Percentiles rank a stretch among this genome's conserved stretches.
phyloP scores from a whole-genome alignment of 768 basidiomycete species.

The Mrakia blollopis region DNA sequence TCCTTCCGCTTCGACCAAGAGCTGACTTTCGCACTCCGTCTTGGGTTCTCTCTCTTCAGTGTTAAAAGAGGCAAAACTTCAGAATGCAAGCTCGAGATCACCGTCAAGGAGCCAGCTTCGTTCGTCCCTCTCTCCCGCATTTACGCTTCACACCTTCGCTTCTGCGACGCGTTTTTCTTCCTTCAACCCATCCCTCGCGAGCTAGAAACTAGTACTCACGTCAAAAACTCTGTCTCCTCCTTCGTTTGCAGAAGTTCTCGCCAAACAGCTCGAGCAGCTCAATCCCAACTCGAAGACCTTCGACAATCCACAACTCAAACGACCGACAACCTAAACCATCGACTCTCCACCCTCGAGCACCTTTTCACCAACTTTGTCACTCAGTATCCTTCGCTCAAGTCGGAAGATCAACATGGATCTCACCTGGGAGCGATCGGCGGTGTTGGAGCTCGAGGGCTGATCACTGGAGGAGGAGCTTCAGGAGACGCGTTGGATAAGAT shows the following conservation, averaged over 20 bases:
- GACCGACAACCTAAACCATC: conserved; percentile 14
- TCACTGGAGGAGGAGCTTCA: neutral
- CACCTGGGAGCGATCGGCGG: neutral
- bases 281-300: conserved; percentile 28
- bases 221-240: neutral
- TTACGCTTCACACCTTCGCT: too few relatives aligned
- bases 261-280: conserved; percentile 4
- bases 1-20: neutral
- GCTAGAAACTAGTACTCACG: neutral
- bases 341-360: conserved; percentile 20
- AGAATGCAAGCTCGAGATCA: conserved; percentile 29
- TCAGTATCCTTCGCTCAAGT: conserved; percentile 10
- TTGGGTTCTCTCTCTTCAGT: neutral
- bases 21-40: neutral
- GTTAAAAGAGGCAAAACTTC: conserved; percentile 25
- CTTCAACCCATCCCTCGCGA: neutral
- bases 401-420: neutral
- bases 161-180: neutral
- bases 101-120: conserved; percentile 26
- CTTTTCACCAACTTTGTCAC: conserved; percentile 13
- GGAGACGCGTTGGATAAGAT: neutral
- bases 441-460: neutral
- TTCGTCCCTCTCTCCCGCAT: neutral
- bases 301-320: conserved; percentile 10
- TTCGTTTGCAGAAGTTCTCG: neutral